Conservation (phyloP, 345 rosid species). For the Ricinus communis region DNA sequence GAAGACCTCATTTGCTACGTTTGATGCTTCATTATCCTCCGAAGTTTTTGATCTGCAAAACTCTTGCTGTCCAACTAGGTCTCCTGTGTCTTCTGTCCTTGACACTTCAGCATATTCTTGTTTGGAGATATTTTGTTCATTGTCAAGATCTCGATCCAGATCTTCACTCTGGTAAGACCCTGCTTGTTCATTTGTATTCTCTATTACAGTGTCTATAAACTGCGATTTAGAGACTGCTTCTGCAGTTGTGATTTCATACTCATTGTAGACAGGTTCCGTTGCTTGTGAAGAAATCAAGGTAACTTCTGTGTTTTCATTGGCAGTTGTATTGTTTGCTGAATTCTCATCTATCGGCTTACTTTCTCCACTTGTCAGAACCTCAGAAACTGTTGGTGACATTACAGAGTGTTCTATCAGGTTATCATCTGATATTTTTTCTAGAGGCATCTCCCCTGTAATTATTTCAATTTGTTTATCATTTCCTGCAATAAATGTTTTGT, state of each 20-base stretch:
- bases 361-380: constrained; percentile 15
- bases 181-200: constrained; percentile 13
- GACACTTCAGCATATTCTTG: constrained; percentile 12
- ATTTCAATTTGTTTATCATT: constrained; percentile 5
- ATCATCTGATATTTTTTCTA: constrained; percentile 11
- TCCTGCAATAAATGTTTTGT: constrained; percentile 10
- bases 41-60: constrained; percentile 7
- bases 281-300: constrained; percentile 1
- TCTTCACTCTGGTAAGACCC: constrained; percentile 14
- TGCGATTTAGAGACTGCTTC: constrained; percentile 17
- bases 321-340: constrained; percentile 1
- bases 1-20: constrained; percentile 15
- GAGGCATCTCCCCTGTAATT: background rate
- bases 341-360: constrained; percentile 17
- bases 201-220: constrained; percentile 17
- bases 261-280: background rate
- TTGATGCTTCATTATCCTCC: constrained; percentile 14
- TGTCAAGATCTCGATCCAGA: constrained; percentile 13
- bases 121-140: constrained; percentile 5
- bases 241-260: constrained; percentile 11
- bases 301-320: constrained; percentile 19
- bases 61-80: constrained; percentile 15
- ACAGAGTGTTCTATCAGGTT: constrained; percentile 12
- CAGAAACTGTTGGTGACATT: constrained; percentile 22
- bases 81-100: constrained; percentile 16